Base-by-base conservation (phyloP, 2,329 filamentous ascomycete genomes). In the Leptodontidium sp. region DNA sequence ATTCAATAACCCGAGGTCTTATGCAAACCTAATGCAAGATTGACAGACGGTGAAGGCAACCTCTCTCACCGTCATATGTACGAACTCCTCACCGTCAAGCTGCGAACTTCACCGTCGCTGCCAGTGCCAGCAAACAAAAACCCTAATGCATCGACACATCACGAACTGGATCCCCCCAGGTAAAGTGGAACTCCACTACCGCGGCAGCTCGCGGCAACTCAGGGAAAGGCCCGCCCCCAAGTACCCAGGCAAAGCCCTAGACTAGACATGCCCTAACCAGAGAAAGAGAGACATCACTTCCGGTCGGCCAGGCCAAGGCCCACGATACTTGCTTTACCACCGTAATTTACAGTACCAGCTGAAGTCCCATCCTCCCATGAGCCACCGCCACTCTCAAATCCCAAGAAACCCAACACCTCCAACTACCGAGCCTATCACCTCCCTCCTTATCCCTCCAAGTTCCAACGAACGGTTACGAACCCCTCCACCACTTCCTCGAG, bases 1-100 rank as follows among this genome's bases (percentile, higher is more conserved):
- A 24, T 24, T 58, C 32, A 58, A 58, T 40, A 15, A 40, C 38
- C 35, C 38, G 15, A 15, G 15, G 58, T 29, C n/a, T n/a, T 61
- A 47, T 61, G 40, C 40, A 61, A 47, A 61, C 21, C 58, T 61
- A 45, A 47, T 61, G 40, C 58, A 61, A 47, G 38, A 45, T n/a
- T 61, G 40, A 29, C 58, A 61, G 40, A 61, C 58, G 40, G 58
- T 61, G 58, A 47, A 61, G 55, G 38, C 26, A 35, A 4, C 26
- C 15, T 55, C 4, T n/a, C 17, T 61, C 40, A 61, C 58, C 58
- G 58, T 61, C n/a, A 47, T 43, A n/a, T 21, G 9, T 40, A 40
- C 55, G 55, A 58, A 58, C 35, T 58, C n/a, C 35, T 58, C 55
- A 58, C 55, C 55, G 55, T 58, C n/a, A 47, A 24, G 2, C n/a